A percentile compares a stretch with the other conserved stretches of the same genome.
These are phyloP conservation scores for Diaporthe ampelina DNA, from an alignment of 2,329 filamentous ascomycete genomes.

Conservation along the genomic window DNA sequence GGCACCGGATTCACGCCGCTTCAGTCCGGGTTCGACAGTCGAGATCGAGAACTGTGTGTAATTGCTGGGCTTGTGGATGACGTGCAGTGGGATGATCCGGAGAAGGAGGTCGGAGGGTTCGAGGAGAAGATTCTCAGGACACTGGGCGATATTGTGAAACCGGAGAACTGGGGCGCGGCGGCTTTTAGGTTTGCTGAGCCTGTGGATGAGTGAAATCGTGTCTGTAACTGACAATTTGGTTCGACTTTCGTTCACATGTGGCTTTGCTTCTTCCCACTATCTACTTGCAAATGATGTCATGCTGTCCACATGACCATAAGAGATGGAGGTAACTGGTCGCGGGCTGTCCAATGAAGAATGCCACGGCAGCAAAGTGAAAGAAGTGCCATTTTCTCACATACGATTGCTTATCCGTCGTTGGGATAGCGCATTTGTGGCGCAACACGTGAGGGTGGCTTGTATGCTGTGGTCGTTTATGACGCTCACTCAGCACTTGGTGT, in stretches of 20 bases:
- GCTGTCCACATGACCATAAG: not conserved
- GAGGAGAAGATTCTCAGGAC: slow-evolving; percentile 6
- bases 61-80: not conserved
- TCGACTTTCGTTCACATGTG: no score
- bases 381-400: not conserved
- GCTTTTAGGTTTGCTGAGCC: not conserved
- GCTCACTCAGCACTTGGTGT: not conserved
- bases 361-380: not conserved
- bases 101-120: slow-evolving; percentile 5
- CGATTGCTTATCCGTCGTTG: not conserved
- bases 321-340: not conserved
- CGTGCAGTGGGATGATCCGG: slow-evolving; percentile 11
- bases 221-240: not conserved
- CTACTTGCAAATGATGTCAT: not conserved
- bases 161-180: slow-evolving; percentile 4
- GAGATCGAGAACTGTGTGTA: slow-evolving; percentile 5
- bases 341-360: not conserved
- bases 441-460: not conserved
- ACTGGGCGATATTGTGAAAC: slow-evolving; percentile 4
- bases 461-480: not conserved
- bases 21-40: slow-evolving; percentile 1
- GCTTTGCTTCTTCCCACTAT: not conserved
- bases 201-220: not conserved
- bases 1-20: slow-evolving; percentile 9
- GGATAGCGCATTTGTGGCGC: not conserved